A percentile compares a stretch with the other conserved stretches of the same genome.
Conservation (phyloP, 805 yeast species). For the Kazachstania psychrophila region DNA sequence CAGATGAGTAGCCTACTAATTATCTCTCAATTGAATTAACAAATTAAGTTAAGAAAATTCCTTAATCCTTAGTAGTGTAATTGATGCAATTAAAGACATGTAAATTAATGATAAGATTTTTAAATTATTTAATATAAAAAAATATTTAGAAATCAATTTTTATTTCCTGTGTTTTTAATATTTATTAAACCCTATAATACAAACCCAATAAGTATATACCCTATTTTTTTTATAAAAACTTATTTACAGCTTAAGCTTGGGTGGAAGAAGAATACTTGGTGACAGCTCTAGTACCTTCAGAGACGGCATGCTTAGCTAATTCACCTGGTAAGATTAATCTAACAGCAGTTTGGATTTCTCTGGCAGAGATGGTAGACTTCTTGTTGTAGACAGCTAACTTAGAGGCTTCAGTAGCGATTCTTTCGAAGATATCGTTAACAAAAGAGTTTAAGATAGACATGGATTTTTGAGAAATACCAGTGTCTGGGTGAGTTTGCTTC, state of each 20-base stretch:
- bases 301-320: slow-evolving; percentile 95
- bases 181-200: slow-evolving; percentile 4
- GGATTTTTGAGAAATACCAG: slow-evolving; percentile 98
- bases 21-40: too few relatives aligned
- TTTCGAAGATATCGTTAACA: slow-evolving; percentile 95
- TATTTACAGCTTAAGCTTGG: slow-evolving; percentile 25
- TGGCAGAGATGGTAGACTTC: slow-evolving; percentile 94
- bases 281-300: slow-evolving; percentile 98
- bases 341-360: slow-evolving; percentile 98
- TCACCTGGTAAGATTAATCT: slow-evolving; percentile 98
- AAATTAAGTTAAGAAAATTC: too few relatives aligned
- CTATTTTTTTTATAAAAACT: slow-evolving; percentile 1
- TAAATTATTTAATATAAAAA: too few relatives aligned
- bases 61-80: too few relatives aligned
- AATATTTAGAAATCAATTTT: too few relatives aligned
- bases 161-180: too few relatives aligned
- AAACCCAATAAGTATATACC: slow-evolving; percentile 2
- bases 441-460: slow-evolving; percentile 98
- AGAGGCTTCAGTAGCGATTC: slow-evolving; percentile 96
- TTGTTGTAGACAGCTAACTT: slow-evolving; percentile 98
- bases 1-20: too few relatives aligned
- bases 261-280: slow-evolving; percentile 81
- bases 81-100: too few relatives aligned
- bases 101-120: too few relatives aligned
- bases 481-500: slow-evolving; percentile 98